Evolutionary conservation across 768 basidiomycete species (phyloP), one percentile per base, ranked within the genome.

Genomic region (Dacryopinax primogenitus): DNA sequence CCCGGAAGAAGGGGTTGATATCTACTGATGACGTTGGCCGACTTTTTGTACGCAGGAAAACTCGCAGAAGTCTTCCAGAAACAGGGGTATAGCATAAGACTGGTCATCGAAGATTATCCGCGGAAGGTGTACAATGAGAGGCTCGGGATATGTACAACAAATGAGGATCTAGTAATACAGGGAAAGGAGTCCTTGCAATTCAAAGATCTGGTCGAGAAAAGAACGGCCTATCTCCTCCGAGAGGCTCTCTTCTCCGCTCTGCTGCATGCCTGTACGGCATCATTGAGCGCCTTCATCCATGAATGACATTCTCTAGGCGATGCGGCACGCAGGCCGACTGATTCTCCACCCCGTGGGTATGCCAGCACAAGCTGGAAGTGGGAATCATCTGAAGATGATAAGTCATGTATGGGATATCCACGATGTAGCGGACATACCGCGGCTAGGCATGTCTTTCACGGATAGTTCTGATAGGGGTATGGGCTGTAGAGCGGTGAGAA

Each of bases 311-410:
- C 86, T 3, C 84, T 78, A 0, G 78, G 75, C 23, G 81, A 85
- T 2, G 76, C 71, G 0, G 86, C 84, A 41, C 82, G 81, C 63
- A 91, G 74, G 18, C 76, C 74, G 45, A 92, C 81, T 3, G 79
- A 79, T 66, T 91, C 87, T 1, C 88, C 89, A 34, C 88, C 88
- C 58, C 87, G 81, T 36, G 85, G 84, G 73, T 87, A 88, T 1
- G 84, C 79, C 64, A 88, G 75, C 15, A 79, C 77, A 13, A 93
- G 73, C 64, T 84, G 81, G 77, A 94, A 86, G 2, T 80, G 73
- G n/a, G 79, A 70, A 71, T 89, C 85, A 69, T 91, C 90, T 90
- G 61, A 67, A 39, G n/a, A 51, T 33, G 51, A 64, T 26, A 37
- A 33, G 15, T 16, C 7, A 44, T 58, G 23, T 37, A 37, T 23